A percentile compares a stretch with the other conserved stretches of the same genome.
Conservation (phyloP, 768 basidiomycete species). For the Guyanaporus albipodus region DNA sequence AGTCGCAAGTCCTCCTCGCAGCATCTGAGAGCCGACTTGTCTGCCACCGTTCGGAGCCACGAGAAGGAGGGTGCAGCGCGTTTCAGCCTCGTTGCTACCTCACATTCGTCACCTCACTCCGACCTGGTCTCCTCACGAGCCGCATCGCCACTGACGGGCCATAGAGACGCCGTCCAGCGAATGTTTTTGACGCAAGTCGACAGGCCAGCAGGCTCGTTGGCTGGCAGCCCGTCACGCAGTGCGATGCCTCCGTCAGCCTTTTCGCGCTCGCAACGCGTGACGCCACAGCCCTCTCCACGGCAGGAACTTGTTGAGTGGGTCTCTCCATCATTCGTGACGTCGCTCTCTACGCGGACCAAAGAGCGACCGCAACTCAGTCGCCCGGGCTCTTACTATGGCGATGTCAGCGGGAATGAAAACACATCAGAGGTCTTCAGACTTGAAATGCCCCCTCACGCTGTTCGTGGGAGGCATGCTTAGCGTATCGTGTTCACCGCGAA, state of each 20-base stretch:
- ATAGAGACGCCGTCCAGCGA: constrained; percentile 18
- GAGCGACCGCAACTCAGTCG: constrained; percentile 14
- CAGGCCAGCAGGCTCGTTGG: constrained; percentile 9
- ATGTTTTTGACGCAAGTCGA: constrained; percentile 19
- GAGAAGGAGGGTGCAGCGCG: constrained; percentile 25
- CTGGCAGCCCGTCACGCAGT: constrained; percentile 16
- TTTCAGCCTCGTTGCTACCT: constrained; percentile 31
- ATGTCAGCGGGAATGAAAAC: constrained; percentile 33
- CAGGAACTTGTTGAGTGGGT: constrained; percentile 25
- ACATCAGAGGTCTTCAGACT: constrained; percentile 6
- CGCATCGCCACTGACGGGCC: constrained; percentile 18
- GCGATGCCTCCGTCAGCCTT: constrained; percentile 8
- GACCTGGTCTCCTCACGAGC: constrained; percentile 25
- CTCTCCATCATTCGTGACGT: constrained; percentile 16
- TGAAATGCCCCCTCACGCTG: constrained; percentile 1
- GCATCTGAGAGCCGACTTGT: constrained; percentile 28
- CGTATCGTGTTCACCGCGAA: constrained; percentile 2
- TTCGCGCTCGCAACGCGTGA: constrained; percentile 21
- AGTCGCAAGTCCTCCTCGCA: constrained; percentile 31
- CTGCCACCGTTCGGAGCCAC: constrained; percentile 25
- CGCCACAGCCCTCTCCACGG: constrained; percentile 30
- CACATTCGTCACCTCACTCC: constrained; percentile 20
- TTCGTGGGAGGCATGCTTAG: constrained; percentile 8
- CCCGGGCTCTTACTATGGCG: constrained; percentile 22
- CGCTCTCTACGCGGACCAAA: constrained; percentile 17